phyloP scores from a whole-genome alignment of 176 grass and related monocot genomes.

The Juncus inflexus region DNA sequence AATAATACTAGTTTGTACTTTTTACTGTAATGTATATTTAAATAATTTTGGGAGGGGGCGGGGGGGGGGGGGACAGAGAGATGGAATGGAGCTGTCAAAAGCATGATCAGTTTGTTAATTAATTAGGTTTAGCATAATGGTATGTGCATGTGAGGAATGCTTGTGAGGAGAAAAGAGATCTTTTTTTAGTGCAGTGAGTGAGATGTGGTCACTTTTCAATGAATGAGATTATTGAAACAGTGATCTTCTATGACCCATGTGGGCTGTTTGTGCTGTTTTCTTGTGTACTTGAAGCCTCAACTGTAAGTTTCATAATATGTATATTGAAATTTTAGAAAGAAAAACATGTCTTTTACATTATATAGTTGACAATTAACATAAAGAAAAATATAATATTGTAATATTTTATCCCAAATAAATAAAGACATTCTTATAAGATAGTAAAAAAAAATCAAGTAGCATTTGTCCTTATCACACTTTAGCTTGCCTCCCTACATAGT shows the following conservation, averaged over 20 bases:
- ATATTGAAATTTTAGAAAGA: too few relatives aligned
- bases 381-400: too few relatives aligned
- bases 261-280: background rate
- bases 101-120: constrained; percentile 29
- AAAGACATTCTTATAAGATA: too few relatives aligned
- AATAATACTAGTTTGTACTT: background rate
- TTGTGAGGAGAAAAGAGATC: constrained; percentile 21
- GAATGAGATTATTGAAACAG: background rate
- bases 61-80: constrained; percentile 17
- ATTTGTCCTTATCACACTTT: too few relatives aligned
- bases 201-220: constrained; percentile 15
- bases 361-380: too few relatives aligned
- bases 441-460: too few relatives aligned
- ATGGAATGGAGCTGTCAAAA: constrained; percentile 26
- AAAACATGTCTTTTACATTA: too few relatives aligned
- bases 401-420: too few relatives aligned
- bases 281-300: background rate
- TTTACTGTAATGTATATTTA: background rate
- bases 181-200: constrained; percentile 26
- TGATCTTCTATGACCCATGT: background rate
- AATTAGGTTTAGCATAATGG: constrained; percentile 29
- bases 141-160: constrained; percentile 16
- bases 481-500: too few relatives aligned
- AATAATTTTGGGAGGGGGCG: background rate
- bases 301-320: too few relatives aligned